Evolutionary conservation across 2,329 filamentous ascomycete genomes (phyloP), one percentile per base, ranked within the genome.

Genomic region (Colletotrichum sp.): DNA sequence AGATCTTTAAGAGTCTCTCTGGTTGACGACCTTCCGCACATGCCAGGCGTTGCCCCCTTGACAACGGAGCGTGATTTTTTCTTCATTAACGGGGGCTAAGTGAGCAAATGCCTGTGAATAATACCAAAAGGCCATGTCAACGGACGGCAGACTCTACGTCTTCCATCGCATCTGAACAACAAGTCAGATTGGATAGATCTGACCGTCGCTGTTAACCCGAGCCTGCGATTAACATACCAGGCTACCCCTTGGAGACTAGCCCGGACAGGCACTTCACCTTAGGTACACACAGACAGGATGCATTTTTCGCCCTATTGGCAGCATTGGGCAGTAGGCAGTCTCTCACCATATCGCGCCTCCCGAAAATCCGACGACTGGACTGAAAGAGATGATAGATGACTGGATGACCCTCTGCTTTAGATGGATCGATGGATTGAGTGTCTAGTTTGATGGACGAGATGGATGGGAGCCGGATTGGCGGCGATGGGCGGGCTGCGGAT

Each of bases 171-270:
- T 66, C 71, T 65, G 57, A 36, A 36, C 39, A 68, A 57, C 12
- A 59, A 69, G 59, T 30, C 57, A 30, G 64, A 55, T 64, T 57
- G 63, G 48, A 72, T 36, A 74, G 65, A 76, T 74, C 74, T 30
- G 65, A 18, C 64, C 34, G 57, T 36, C 21, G 65, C 57, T 55
- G 32, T 68, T 43, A 64, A 69, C 32, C 32, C 61, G 39, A 64
- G 63, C 59, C 34, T 59, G 32, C 43, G 57, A 74, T 69, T 43
- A 65, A 34, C 70, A 69, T 43, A 48, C 74, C 65, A 34, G 74
- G 74, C 74, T 76, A 28, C 70, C 74, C 74, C 57, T 76, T 73
- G 74, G 60, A 74, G 65, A 34, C 65, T 76, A 74, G 59, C 36
- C 26, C 30, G 57, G 32, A 67, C 52, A 71, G 18, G 64, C 59